Percentiles rank a stretch among this genome's conserved stretches.
Evolutionary conservation across 176 grass and related monocot genomes (phyloP).

Genomic region (Triticum aestivum): IWGSC_CS_RefSeq_v2.1 NC_057810.1:533720039-533720538

Average conservation of each 20-base stretch:
- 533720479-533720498: slow-evolving; percentile 41
- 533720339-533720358: slow-evolving; percentile 40
- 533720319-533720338: slow-evolving; percentile 69
- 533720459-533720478: slow-evolving; percentile 38
- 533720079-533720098: slow-evolving; percentile 54
- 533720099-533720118: slow-evolving; percentile 40
- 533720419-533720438: slow-evolving; percentile 31
- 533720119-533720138: slow-evolving; percentile 44
- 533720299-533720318: slow-evolving; percentile 13
- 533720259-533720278: slow-evolving; percentile 7
- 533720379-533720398: slow-evolving; percentile 38
- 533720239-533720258: slow-evolving; percentile 29
- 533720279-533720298: background rate
- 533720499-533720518: slow-evolving; percentile 24
- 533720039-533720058: background rate
- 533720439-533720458: slow-evolving; percentile 23
- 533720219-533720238: slow-evolving; percentile 33
- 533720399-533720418: slow-evolving; percentile 30
- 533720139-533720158: slow-evolving; percentile 48
- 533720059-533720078: slow-evolving; percentile 4
- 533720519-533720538: slow-evolving; percentile 24
- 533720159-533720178: slow-evolving; percentile 45
- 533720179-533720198: slow-evolving; percentile 40
- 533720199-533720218: slow-evolving; percentile 25
- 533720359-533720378: slow-evolving; percentile 41